Evolutionary conservation across 495 filamentous ascomycete species (phyloP).

Genomic region (Pyronema omphalodes): DNA sequence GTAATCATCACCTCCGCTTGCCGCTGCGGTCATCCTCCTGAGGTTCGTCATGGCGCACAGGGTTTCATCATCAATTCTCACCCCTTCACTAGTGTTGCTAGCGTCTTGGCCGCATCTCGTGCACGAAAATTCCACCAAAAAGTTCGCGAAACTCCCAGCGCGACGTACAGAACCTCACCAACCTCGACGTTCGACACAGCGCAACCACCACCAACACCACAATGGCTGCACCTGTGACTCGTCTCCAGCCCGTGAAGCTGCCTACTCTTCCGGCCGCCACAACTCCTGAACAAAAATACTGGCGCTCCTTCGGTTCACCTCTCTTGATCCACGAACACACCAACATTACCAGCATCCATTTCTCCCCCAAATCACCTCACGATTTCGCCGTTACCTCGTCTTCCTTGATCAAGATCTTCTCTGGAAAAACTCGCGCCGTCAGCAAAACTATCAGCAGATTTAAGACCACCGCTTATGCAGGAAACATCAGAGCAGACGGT

Average conservation of each 20-base stretch:
- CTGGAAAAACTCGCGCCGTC: slow-evolving; percentile 67
- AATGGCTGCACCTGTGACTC: slow-evolving; percentile 81
- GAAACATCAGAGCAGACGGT: slow-evolving; percentile 72
- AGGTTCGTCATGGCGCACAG: too few species aligned
- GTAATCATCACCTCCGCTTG: too few species aligned
- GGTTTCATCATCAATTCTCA: too few species aligned
- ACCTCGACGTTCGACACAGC: too few species aligned
- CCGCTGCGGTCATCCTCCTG: too few species aligned
- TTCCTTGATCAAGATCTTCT: slow-evolving; percentile 80
- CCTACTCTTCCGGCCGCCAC: slow-evolving; percentile 47
- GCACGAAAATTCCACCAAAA: too few species aligned
- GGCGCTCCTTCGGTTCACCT: slow-evolving; percentile 78
- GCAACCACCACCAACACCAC: background rate
- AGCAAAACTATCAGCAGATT: slow-evolving; percentile 86
- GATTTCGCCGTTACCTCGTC: slow-evolving; percentile 85
- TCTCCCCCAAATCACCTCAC: slow-evolving; percentile 47
- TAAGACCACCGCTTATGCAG: slow-evolving; percentile 69
- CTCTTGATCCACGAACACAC: slow-evolving; percentile 71
- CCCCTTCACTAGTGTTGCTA: too few species aligned
- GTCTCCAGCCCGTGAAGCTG: slow-evolving; percentile 67
- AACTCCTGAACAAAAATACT: slow-evolving; percentile 87
- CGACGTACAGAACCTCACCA: too few species aligned
- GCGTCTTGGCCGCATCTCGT: too few species aligned
- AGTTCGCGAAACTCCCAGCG: too few species aligned
- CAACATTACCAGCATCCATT: slow-evolving; percentile 73